Evolutionary conservation across 306 rosid genomes (phyloP), one percentile per base, ranked within the genome.

Genomic region (Benincasa hispida): DNA sequence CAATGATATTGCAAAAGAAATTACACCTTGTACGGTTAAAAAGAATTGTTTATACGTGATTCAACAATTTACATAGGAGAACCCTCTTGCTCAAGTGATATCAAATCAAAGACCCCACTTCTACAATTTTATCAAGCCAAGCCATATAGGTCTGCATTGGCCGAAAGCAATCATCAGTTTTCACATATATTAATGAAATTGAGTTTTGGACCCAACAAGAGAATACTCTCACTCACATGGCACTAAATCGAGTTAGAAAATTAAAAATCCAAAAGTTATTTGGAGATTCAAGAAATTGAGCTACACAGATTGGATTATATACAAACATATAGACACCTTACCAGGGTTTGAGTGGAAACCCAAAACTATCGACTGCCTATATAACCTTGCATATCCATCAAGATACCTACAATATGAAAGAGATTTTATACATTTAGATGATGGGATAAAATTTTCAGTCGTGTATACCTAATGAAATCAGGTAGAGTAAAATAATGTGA

Each of bases 341-440:
- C 98, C 96, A 85, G 92, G 94, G 82, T 86, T 88, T 53, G 89
- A 81, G 85, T 88, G 85, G 76, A 79, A 77, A 21, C 96, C 91
- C 80, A 90, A 81, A 67, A 93, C 80, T 77, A 93, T 85, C 24
- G 97, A 86, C 80, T 93, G 98, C 90, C 97, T 87, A 53, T 88
- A 93, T 74, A 85, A 85, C 83, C 81, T 87, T 25, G 98, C 96
- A 78, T 82, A 53, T 65, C 86, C 90, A 79, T 93, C 91, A 67
- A 87, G 87, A 81, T 87, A 86, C 98, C 98, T 93, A 84, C 86
- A 68, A 76, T 19, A 83, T 69, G 55, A 48, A 22, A 68, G 53
- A 42, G 57, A 70, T 45, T 45, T 35, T 15, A 24, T 69, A 70
- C 37, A n/a, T 68, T 27, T 15, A 18, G 75, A 45, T 45, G 27